Percentiles rank a stretch among this genome's conserved stretches.
Conservation (phyloP, 768 basidiomycete genomes). For the Suillus variegatus region DNA sequence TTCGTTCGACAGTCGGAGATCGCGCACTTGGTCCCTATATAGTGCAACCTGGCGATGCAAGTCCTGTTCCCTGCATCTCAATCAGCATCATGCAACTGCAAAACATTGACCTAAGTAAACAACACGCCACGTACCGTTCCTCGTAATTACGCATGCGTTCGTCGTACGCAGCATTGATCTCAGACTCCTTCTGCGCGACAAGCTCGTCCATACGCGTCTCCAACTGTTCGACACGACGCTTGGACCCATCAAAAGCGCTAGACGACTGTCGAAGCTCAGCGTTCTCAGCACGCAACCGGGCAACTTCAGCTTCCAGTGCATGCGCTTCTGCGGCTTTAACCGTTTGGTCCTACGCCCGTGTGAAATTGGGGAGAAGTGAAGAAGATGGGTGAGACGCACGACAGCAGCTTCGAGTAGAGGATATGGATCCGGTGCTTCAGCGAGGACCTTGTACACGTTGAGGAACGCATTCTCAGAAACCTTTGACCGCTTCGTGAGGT, state of each 20-base stretch:
- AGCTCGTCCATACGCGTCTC: conserved; percentile 97
- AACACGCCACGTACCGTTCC: conserved; percentile 64
- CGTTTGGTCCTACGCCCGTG: conserved; percentile 75
- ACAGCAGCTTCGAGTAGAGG: conserved; percentile 94
- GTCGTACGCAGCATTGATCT: conserved; percentile 95
- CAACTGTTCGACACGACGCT: conserved; percentile 77
- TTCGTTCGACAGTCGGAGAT: conserved; percentile 89
- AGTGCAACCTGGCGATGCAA: conserved; percentile 90
- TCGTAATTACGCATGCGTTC: conserved; percentile 95
- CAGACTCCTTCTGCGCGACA: conserved; percentile 92
- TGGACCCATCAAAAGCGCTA: conserved; percentile 60
- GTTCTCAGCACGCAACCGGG: conserved; percentile 79
- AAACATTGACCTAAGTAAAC: background rate
- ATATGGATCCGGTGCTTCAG: conserved; percentile 97
- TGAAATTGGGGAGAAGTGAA: background rate
- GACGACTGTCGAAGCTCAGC: conserved; percentile 75
- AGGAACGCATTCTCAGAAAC: conserved; percentile 93
- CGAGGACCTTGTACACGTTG: conserved; percentile 94
- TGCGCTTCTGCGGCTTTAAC: conserved; percentile 82
- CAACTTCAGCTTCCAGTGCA: conserved; percentile 73
- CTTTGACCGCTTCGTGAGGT: conserved; percentile 90
- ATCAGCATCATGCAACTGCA: background rate
- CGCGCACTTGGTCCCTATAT: conserved; percentile 85
- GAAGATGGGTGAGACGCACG: conserved; percentile 41
- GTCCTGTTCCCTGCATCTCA: conserved; percentile 78